A percentile compares a stretch with the other conserved stretches of the same genome.
Evolutionary conservation across 345 rosid species (phyloP).

Genomic region (Toxicodendron radicans): DNA sequence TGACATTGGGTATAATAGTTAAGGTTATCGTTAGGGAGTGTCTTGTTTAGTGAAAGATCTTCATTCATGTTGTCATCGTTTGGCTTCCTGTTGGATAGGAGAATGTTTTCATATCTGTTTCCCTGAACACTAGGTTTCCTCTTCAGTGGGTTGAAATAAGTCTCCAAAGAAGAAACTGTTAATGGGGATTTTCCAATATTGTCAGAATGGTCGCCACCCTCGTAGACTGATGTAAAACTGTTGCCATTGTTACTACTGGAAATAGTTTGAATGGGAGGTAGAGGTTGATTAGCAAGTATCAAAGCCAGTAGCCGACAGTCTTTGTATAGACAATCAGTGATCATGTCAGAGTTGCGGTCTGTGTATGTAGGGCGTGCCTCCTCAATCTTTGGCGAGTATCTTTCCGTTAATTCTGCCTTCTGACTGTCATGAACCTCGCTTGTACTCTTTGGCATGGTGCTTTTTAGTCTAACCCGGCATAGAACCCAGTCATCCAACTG

Average conservation of each 20-base stretch:
- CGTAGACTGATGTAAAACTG: conserved; percentile 6
- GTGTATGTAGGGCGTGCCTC: conserved; percentile 13
- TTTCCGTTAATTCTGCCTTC: conserved; percentile 5
- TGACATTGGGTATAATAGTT: conserved; percentile 27
- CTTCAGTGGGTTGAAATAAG: conserved; percentile 25
- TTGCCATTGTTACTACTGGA: conserved; percentile 24
- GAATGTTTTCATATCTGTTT: conserved; percentile 18
- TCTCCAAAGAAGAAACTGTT: conserved; percentile 24
- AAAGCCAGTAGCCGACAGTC: conserved; percentile 41
- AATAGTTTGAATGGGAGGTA: conserved; percentile 29
- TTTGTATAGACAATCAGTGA: conserved; percentile 35
- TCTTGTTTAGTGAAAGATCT: conserved; percentile 18
- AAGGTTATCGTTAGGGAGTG: background rate
- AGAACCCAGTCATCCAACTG: conserved; percentile 62
- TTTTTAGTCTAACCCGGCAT: conserved; percentile 43
- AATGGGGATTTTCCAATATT: conserved; percentile 24
- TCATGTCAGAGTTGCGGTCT: conserved; percentile 25
- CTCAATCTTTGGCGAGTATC: conserved; percentile 19
- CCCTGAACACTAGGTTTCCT: conserved; percentile 26
- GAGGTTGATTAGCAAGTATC: conserved; percentile 32
- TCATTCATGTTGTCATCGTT: conserved; percentile 13
- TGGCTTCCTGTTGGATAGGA: conserved; percentile 21
- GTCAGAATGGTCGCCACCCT: conserved; percentile 6
- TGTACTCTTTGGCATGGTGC: conserved; percentile 18
- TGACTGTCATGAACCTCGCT: conserved; percentile 17